Evolutionary conservation across 2,329 filamentous ascomycete genomes (phyloP).

Genomic region (Sordariomycetes sp.): DNA sequence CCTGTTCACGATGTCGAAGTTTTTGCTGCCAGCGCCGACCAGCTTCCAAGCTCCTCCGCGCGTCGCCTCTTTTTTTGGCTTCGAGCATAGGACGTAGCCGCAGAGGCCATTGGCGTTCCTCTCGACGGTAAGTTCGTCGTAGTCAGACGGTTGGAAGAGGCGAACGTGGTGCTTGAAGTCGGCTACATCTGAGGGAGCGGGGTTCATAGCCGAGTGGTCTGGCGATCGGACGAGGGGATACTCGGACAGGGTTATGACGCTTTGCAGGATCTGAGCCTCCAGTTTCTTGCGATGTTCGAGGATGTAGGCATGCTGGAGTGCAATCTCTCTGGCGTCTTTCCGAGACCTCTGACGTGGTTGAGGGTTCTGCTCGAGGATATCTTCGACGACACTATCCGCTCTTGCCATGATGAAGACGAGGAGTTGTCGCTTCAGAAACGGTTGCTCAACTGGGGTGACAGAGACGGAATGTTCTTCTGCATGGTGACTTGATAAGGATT

Average conservation of each 20-base stretch:
- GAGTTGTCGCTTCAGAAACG: neutral
- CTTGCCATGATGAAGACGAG: neutral
- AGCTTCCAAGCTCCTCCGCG: conserved; percentile 56
- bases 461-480: no score
- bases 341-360: conserved; percentile 7
- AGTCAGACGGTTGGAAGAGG: conserved; percentile 76
- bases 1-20: conserved; percentile 55
- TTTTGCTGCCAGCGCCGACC: conserved; percentile 33
- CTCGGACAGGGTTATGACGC: conserved; percentile 58
- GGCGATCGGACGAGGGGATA: conserved; percentile 26
- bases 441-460: conserved; percentile 1
- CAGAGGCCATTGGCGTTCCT: conserved; percentile 73
- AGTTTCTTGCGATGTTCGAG: conserved; percentile 73
- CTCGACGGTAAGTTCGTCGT: conserved; percentile 79
- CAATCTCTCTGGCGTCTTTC: conserved; percentile 44
- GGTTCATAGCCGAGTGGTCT: conserved; percentile 26
- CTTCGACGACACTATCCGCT: neutral
- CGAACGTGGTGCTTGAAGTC: conserved; percentile 54
- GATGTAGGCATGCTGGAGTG: conserved; percentile 68
- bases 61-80: conserved; percentile 41
- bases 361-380: neutral
- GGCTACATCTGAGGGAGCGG: conserved; percentile 43
- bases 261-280: conserved; percentile 59
- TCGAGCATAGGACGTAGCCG: conserved; percentile 70
- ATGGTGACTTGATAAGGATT: neutral